A percentile compares a stretch with the other conserved stretches of the same genome.
These are phyloP conservation scores for Cyclanthera cordifolia DNA, from an alignment of 306 rosid genomes.

Conservation along the genomic window DNA sequence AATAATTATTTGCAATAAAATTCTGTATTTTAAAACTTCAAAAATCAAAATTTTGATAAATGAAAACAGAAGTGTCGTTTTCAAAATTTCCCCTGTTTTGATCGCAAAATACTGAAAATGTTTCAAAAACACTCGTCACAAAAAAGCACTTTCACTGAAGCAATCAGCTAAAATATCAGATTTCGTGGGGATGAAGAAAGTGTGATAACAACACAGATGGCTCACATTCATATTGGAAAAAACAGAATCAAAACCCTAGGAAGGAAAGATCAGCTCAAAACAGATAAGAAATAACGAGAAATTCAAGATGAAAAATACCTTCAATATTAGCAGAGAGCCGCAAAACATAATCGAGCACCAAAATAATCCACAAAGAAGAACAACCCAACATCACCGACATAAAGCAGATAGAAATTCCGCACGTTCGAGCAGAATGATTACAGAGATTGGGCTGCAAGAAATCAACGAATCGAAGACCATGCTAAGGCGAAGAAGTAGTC, in stretches of 20 bases:
- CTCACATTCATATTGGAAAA: not conserved
- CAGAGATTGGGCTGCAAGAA: not conserved
- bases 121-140: too few relatives aligned
- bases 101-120: too few relatives aligned
- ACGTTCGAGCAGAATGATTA: not conserved
- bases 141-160: too few relatives aligned
- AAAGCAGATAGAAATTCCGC: not conserved
- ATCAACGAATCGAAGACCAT: not conserved
- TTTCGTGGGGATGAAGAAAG: not conserved
- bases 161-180: not conserved
- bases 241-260: not conserved
- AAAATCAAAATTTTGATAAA: too few relatives aligned
- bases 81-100: too few relatives aligned
- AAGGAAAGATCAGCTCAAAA: not conserved
- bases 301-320: not conserved
- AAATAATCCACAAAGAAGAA: not conserved
- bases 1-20: too few relatives aligned
- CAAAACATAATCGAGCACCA: not conserved
- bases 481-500: too few relatives aligned
- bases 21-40: too few relatives aligned
- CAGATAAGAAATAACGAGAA: not conserved
- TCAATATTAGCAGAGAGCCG: slow-evolving; percentile 8
- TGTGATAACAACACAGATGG: not conserved
- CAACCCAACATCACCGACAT: not conserved
- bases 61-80: too few relatives aligned